Base-by-base conservation (phyloP, 163 green algal genomes). In the Volvox carteri region DNA sequence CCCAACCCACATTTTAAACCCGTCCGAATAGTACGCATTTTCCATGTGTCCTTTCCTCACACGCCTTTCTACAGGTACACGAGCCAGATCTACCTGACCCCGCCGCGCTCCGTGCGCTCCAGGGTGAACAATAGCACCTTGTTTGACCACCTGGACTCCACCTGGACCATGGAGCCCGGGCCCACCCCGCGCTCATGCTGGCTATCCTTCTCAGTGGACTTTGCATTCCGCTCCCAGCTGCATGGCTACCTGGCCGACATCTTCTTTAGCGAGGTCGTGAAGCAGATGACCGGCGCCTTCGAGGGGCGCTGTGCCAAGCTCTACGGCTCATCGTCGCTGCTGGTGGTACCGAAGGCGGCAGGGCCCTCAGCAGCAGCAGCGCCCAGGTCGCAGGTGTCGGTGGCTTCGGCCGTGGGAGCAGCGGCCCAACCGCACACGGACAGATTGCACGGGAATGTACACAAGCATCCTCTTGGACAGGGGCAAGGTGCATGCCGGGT, bases 171-270 rank as follows among this genome's bases (percentile, higher is more conserved):
- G 75, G 65, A 92, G 62, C 92, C 94, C 37, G 97, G 97, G 25
- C 96, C 97, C 7, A 90, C 86, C 4, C 94, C 95, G 0, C 72
- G 86, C 84, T 95, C 92, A 52, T 95, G 91, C 11, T 96, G 93
- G 94, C 93, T 99, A 19, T 90, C 78, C 65, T 99, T 99, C 89
- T 84, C 90, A 42, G 95, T 99, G 1, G 96, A 98, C 87, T 99
- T 99, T 93, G 95, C 93, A 0, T 99, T 99, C 93, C 94, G 95
- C 70, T 97, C 94, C 23, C 91, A 94, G 25, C 89, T 99, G 37
- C 98, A 99, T 90, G 78, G 90, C 46, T 92, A 97, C 58, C 91
- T 98, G 6, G 96, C 96, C 11, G 90, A 93, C 54, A 72, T 98
- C 8, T 98, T 98, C 84, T 97, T 98, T 87, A 92, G 87, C 50